phyloP scores from a whole-genome alignment of 192 early-diverging fungal species.

The Irineochytrium annulatum region DNA sequence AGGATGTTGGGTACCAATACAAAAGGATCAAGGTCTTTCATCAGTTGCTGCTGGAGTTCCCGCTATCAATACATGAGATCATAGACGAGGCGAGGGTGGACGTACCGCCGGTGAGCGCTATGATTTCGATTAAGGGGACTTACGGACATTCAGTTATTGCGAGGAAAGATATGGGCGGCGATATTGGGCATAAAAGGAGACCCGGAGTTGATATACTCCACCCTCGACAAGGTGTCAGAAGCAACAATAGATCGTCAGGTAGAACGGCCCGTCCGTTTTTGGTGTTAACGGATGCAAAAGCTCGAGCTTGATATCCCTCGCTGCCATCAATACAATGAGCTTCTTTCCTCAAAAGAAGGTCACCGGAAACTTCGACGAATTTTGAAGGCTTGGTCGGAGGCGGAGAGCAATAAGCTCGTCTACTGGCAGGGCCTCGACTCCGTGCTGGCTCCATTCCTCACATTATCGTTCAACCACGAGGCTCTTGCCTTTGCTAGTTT shows the following conservation, averaged over 20 bases:
- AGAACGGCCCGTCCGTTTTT: no score
- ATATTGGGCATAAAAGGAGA: background rate
- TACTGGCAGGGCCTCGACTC: slow-evolving; percentile 87
- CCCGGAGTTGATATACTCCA: background rate
- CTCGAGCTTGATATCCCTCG: slow-evolving; percentile 23
- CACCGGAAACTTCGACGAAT: slow-evolving; percentile 28
- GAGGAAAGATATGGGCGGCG: slow-evolving; percentile 8
- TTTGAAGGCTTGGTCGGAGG: slow-evolving; percentile 33
- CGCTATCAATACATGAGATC: background rate
- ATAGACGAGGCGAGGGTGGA: slow-evolving; percentile 4
- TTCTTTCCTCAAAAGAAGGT: slow-evolving; percentile 25
- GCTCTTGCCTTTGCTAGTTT: slow-evolving; percentile 66
- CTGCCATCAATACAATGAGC: slow-evolving; percentile 38
- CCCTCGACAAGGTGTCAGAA: slow-evolving; percentile 1
- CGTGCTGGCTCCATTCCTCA: slow-evolving; percentile 68
- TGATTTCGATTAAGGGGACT: background rate
- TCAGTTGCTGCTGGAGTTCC: slow-evolving; percentile 8
- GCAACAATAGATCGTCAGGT: background rate
- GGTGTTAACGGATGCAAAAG: no score
- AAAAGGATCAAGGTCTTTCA: slow-evolving; percentile 3
- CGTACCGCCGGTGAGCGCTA: slow-evolving; percentile 12
- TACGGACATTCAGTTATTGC: slow-evolving; percentile 2
- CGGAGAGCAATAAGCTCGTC: slow-evolving; percentile 56
- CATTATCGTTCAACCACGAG: slow-evolving; percentile 73
- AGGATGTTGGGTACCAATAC: slow-evolving; percentile 9